Base-by-base conservation (phyloP, 2,329 filamentous ascomycete genomes). In the Colletotrichum tamarilloi region DNA sequence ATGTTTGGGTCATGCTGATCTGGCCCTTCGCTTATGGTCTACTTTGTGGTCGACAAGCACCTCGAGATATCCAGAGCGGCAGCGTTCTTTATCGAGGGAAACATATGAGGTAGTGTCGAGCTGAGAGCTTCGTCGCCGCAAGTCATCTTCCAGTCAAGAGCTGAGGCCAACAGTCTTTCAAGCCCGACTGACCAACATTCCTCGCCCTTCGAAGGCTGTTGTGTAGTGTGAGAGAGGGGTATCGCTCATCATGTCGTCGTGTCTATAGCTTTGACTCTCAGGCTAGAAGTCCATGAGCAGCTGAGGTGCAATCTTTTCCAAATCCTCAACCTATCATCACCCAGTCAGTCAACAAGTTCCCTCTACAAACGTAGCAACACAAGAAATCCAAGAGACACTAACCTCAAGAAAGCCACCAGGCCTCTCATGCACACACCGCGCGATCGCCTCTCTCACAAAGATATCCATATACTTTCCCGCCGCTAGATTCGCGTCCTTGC, bases 401-500 rank as follows among this genome's bases (percentile, higher is more conserved):
- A 95, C 92, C 89, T 97, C 94, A 46, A 96, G 81, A 79, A 95
- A 95, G 4, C 90, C 91, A 72, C 90, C 87, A 38, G 86, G 86
- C 79, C 92, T 92, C 85, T 94, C 93, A 72, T 91, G 91, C 11
- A 92, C 90, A 52, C 94, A 92, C 79, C 96, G 85, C 19, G 95
- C 94, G 80, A 98, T 91, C 1, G 95, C 94, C 84, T 98, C 96
- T 74, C 93, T 89, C 66, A 98, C 93, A 83, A 98, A 98, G 0
- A 96, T 90, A 82, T 98, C 95, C 82, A 98, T 89, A 81, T 98
- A 98, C 83, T 93, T 95, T 16, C 91, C 93, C 72, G 95, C 89
- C 1, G 95, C 90, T 7, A 85, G 88, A 80, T 95, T 94, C 4
- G 95, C 95, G 78, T 95, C 93, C 77, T 90, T 92, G 8, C 92